Percentiles rank a stretch among this genome's conserved stretches.
phyloP scores from a whole-genome alignment of 116 monocot genomes.

The Trichopus zeylanicus region DNA sequence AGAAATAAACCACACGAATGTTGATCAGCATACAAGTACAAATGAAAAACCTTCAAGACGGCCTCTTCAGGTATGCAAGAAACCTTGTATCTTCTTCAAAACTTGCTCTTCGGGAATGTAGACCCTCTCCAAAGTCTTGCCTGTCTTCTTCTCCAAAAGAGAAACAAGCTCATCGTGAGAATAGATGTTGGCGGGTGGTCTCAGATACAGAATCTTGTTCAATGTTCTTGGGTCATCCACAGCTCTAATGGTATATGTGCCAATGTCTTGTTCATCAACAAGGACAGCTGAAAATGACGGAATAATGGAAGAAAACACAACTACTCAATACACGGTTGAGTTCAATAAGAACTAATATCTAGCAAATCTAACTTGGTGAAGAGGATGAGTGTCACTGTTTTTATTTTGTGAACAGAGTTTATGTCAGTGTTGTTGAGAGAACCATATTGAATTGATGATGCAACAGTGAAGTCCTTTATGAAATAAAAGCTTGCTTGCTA shows the following conservation, averaged over 20 bases:
- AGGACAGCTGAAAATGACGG: conserved; percentile 21
- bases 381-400: too few relatives aligned
- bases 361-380: too few relatives aligned
- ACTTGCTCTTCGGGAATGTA: conserved; percentile 40
- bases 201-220: conserved; percentile 51
- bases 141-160: conserved; percentile 45
- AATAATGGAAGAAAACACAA: neutral
- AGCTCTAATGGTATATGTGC: conserved; percentile 39
- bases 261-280: conserved; percentile 37
- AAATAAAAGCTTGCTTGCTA: neutral
- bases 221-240: conserved; percentile 39
- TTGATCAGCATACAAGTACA: too few relatives aligned
- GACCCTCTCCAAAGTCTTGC: conserved; percentile 36
- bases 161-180: conserved; percentile 47
- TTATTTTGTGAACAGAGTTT: too few relatives aligned
- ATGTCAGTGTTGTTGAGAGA: too few relatives aligned
- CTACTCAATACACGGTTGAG: neutral
- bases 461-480: neutral
- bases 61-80: neutral
- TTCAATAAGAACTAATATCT: too few relatives aligned
- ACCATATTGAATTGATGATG: too few relatives aligned
- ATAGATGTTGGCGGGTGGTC: conserved; percentile 28
- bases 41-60: too few relatives aligned
- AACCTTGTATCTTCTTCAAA: conserved; percentile 41
- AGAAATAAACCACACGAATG: neutral